Base-by-base conservation (phyloP, 169 alveolate species). In the Condylostoma magnum region DNA sequence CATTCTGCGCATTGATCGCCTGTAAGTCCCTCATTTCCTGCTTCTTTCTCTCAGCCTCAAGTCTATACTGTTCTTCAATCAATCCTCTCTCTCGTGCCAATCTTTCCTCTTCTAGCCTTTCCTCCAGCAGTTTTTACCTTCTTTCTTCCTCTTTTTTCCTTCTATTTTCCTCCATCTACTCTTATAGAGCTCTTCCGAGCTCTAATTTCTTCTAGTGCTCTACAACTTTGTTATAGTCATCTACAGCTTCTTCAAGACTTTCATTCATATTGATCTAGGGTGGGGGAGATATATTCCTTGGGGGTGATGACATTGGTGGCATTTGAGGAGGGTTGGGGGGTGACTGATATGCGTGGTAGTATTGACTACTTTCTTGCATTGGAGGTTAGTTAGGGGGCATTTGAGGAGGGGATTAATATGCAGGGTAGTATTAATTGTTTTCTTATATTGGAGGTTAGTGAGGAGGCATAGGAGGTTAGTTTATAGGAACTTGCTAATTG, bases 101-200 rank as follows among this genome's bases (percentile, higher is more conserved):
- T 43, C 75, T 43, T 66, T 66, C 75, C 47, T 66, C 75, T 47
- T 66, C 75, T 46, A 66, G 75, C 47, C 75, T 43, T 43, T 66
- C 75, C 30, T 66, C 75, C 4, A 66, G 33, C 6, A 66, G 43
- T 43, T 66, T 66, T 30, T 66, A 43, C 47, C 75, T 43, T 30
- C 31, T 66, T 47, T 66, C 75, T 43, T 66, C 75, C 47, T 66
- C 75, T 27, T 66, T 22, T 22, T 47, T 43, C n/a, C 75, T n/a
- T 66, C 50, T 18, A 46, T 47, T 66, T 47, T 66, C 75, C 47
- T 66, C 75, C 44, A 66, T 47, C 31, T 66, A 50, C 47, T 66
- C 75, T 25, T 15, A 22, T 6, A 66, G 44, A 0, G 38, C 38
- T 47, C 46, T 66, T 18, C 46, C 41, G 12, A 22, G 44, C 31